Percentiles rank a stretch among this genome's conserved stretches.
Evolutionary conservation across 805 yeast species (phyloP).

Genomic region (Jamesozyma spencerorum): DNA sequence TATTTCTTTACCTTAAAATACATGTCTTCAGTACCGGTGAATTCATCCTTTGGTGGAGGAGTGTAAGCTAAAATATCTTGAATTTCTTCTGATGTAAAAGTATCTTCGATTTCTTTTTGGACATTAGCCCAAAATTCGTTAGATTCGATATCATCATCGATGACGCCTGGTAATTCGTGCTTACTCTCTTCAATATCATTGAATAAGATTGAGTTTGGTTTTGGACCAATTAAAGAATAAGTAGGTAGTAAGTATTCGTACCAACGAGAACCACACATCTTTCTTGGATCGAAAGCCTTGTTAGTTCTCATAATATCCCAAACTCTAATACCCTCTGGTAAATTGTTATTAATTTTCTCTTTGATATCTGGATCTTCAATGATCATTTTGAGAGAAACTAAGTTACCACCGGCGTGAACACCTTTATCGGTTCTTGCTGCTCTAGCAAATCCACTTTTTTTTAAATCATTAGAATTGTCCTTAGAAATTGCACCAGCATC

Average conservation of each 20-base stretch:
- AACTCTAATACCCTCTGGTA: conserved; percentile 81
- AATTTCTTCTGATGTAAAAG: conserved; percentile 23
- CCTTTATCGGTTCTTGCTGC: conserved; percentile 91
- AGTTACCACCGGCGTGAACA: conserved; percentile 95
- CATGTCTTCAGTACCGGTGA: conserved; percentile 32
- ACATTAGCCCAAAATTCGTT: conserved; percentile 52
- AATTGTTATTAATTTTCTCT: conserved; percentile 56
- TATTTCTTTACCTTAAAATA: conserved; percentile 39
- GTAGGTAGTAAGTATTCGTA: conserved; percentile 93
- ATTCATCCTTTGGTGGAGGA: conserved; percentile 33
- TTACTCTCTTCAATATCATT: conserved; percentile 48
- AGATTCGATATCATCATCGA: conserved; percentile 60
- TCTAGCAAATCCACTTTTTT: conserved; percentile 78
- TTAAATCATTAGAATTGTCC: conserved; percentile 80
- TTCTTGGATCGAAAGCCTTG: conserved; percentile 87
- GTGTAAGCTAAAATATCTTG: conserved; percentile 21
- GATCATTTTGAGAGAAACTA: conserved; percentile 73
- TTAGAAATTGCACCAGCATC: conserved; percentile 81
- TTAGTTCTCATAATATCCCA: conserved; percentile 91
- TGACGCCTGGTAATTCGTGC: conserved; percentile 45
- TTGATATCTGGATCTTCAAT: conserved; percentile 49
- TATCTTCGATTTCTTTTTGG: conserved; percentile 31
- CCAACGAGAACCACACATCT: conserved; percentile 90
- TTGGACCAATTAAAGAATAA: conserved; percentile 84
- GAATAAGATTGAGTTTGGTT: conserved; percentile 60